Evolutionary conservation across 345 rosid species (phyloP).

Genomic region (Brassica cretica): DNA sequence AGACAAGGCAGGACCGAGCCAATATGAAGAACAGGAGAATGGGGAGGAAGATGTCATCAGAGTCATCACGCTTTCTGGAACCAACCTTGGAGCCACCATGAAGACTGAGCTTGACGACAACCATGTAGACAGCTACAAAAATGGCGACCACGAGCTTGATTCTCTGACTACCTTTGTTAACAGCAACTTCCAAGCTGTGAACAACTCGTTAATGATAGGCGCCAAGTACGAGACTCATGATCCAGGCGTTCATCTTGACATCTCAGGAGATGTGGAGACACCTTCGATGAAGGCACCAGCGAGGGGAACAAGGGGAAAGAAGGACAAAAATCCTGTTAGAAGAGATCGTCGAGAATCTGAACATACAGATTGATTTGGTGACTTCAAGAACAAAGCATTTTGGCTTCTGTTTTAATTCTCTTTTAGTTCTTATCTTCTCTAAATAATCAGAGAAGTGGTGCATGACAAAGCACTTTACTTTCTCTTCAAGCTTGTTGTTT

Average conservation of each 20-base stretch:
- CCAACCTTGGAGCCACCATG: constrained; percentile 78
- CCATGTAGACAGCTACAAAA: background rate
- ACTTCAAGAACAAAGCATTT: constrained; percentile 6
- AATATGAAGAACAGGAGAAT: constrained; percentile 11
- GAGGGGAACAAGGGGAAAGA: constrained; percentile 23
- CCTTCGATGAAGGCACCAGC: constrained; percentile 25
- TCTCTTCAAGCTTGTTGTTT: constrained; percentile 25
- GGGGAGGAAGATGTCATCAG: constrained; percentile 46
- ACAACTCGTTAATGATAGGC: constrained; percentile 82
- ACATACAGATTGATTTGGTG: constrained; percentile 23
- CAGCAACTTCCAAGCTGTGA: constrained; percentile 89
- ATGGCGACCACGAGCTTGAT: constrained; percentile 45
- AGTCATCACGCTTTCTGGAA: constrained; percentile 77
- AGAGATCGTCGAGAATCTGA: constrained; percentile 23
- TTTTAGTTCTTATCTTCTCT: constrained; percentile 13
- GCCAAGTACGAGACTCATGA: constrained; percentile 66
- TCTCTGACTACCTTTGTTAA: constrained; percentile 60
- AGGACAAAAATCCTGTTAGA: constrained; percentile 19
- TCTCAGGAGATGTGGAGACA: constrained; percentile 46
- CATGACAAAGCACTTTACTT: constrained; percentile 25
- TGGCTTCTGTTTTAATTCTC: background rate
- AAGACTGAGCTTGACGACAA: constrained; percentile 60
- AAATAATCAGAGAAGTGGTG: constrained; percentile 36
- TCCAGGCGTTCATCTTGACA: constrained; percentile 84
- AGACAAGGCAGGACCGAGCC: constrained; percentile 52